Evolutionary conservation across 345 rosid genomes (phyloP).

Genomic region (Ricinus communis): DNA sequence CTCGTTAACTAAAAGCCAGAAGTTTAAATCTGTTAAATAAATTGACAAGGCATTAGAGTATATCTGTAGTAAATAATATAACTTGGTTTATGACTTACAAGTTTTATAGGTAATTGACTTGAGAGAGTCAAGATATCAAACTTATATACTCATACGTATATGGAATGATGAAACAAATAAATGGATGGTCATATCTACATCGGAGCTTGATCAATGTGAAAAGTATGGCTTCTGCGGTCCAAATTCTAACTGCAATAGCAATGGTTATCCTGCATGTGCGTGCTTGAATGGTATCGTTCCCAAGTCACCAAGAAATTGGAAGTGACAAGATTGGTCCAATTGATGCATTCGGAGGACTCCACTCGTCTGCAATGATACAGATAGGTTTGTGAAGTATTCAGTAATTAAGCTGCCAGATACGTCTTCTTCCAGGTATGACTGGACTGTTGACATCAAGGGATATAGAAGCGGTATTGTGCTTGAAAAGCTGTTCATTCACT

Average conservation of each 20-base stretch:
- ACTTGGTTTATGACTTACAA: too few relatives aligned
- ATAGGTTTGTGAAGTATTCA: neutral
- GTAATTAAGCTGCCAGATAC: conserved; percentile 11
- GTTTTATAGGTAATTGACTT: too few relatives aligned
- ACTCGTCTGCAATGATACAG: neutral
- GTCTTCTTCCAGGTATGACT: neutral
- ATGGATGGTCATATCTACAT: neutral
- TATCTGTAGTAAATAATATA: too few relatives aligned
- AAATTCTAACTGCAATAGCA: neutral
- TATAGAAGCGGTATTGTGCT: neutral
- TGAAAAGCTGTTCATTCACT: neutral
- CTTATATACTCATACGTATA: too few relatives aligned
- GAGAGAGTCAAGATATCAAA: too few relatives aligned
- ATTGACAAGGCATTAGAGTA: too few relatives aligned
- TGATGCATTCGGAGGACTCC: neutral
- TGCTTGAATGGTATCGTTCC: conserved; percentile 21
- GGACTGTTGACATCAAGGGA: neutral
- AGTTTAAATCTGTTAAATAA: too few relatives aligned
- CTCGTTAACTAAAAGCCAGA: too few relatives aligned
- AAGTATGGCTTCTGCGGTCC: conserved; percentile 16
- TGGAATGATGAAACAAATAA: neutral
- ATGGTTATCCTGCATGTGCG: neutral
- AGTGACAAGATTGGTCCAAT: neutral
- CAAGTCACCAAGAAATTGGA: neutral
- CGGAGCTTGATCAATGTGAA: conserved; percentile 22